phyloP scores from a whole-genome alignment of 2,329 filamentous ascomycete genomes.

The Diaporthe ampelina region DNA sequence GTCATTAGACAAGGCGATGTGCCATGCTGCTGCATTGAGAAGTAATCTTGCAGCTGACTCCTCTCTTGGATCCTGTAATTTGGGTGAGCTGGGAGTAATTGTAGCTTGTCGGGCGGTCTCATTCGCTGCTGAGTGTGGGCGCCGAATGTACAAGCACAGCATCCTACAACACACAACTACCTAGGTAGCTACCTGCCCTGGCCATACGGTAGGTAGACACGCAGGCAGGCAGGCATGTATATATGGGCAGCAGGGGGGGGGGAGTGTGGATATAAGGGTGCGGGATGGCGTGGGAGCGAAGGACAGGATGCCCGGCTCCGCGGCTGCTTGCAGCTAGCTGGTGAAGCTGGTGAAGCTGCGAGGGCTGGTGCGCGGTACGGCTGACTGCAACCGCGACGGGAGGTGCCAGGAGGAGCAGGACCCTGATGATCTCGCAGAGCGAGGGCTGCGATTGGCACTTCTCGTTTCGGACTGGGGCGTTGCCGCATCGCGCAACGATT shows the following conservation, averaged over 20 bases:
- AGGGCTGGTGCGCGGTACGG: not conserved
- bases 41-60: not conserved
- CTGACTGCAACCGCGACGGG: not conserved
- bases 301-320: constrained; percentile 14
- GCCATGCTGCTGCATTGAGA: not conserved
- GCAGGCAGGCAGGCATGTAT: not conserved
- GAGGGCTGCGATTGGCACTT: constrained; percentile 24
- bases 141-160: too few relatives aligned
- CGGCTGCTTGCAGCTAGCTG: not conserved
- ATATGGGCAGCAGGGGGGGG: too few relatives aligned
- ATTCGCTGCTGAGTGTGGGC: too few relatives aligned
- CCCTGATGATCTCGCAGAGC: constrained; percentile 37
- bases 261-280: not conserved
- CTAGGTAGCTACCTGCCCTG: too few relatives aligned
- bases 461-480: constrained; percentile 26
- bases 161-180: too few relatives aligned
- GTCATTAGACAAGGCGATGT: not conserved
- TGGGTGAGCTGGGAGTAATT: not conserved
- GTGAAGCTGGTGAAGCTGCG: not conserved
- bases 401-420: constrained; percentile 34
- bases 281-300: not conserved
- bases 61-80: constrained; percentile 11
- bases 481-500: constrained; percentile 39
- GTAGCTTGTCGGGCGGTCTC: too few relatives aligned
- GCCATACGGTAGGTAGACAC: not conserved